Conservation (phyloP, 2,329 filamentous ascomycete genomes). For the Xylariaceae sp. region DNA sequence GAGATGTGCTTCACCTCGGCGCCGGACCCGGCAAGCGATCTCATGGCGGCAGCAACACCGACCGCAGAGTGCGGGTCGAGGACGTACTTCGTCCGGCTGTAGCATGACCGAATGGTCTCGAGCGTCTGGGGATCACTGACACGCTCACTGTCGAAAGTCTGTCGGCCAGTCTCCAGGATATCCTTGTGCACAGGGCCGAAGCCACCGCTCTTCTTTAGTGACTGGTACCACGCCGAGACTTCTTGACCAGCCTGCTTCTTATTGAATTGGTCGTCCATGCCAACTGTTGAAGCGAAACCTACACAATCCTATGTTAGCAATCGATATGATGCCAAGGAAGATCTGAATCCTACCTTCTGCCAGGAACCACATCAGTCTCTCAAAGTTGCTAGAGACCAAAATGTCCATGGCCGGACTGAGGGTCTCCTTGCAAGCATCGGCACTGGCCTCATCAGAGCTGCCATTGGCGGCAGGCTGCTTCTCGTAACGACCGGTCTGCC, state of each 20-base stretch:
- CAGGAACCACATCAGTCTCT: constrained; percentile 90
- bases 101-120: constrained; percentile 56
- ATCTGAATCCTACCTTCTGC: constrained; percentile 46
- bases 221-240: constrained; percentile 70
- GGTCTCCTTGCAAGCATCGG: constrained; percentile 81
- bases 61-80: constrained; percentile 92
- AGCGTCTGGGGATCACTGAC: constrained; percentile 63
- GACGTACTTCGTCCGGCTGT: constrained; percentile 57
- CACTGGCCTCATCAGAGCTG: constrained; percentile 54
- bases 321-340: background rate
- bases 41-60: constrained; percentile 68
- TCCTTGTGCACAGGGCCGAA: constrained; percentile 72
- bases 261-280: constrained; percentile 61
- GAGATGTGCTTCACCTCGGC: constrained; percentile 65
- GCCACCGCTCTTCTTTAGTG: constrained; percentile 74
- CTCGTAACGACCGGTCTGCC: constrained; percentile 82
- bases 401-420: constrained; percentile 97
- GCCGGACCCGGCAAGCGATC: constrained; percentile 56
- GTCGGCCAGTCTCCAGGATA: constrained; percentile 64
- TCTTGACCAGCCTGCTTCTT: constrained; percentile 68
- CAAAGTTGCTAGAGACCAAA: constrained; percentile 92
- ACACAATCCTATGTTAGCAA: background rate
- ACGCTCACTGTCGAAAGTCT: constrained; percentile 76
- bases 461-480: constrained; percentile 67
- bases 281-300: constrained; percentile 54